Base-by-base conservation (phyloP, 306 rosid genomes). In the Cucurbita maxima region DNA sequence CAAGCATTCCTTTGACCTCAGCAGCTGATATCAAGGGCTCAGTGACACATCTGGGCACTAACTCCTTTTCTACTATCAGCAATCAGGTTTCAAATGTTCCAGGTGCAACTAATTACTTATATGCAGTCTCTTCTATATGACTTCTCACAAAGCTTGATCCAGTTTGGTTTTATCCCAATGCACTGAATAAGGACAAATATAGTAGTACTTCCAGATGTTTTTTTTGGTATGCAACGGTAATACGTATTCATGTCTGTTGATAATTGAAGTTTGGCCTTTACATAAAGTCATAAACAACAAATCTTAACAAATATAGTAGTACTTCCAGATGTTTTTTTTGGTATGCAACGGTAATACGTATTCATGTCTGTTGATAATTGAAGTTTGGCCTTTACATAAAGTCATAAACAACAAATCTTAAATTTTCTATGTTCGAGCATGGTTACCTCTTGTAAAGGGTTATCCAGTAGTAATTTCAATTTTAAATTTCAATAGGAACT, bases 11-110 rank as follows among this genome's bases (percentile, higher is more conserved):
- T 13, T 74, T 87, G 71, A 79, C 79, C 45, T 76, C 86, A 52
- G 81, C 87, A 14, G 77, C 72, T 15, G 80, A 83, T 58, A 41
- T 79, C 79, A 38, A 81, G 64, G 83, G 83, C 86, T 86, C 81
- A 58, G 73, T 82, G 63, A 90, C 88, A 74, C 79, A 86, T 71
- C 79, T 77, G 73, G 86, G 89, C 72, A 69, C 79, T 34, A 85
- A 86, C 72, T 7, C 88, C 58, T 81, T 79, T 7, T 55, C 81
- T 76, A 75, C 85, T 75, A 80, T 67, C 62, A 82, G 81, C 71
- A 88, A 80, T 75, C 86, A 78, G 51, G 73, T 79, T 54, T 60
- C 83, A 54, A 87, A 75, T 14, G 12, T 88, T 73, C 85, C 84
- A 86, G 95, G 90, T 90, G 76, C 81, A 76, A 63, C 53, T 74